Base-by-base conservation (phyloP, 2,329 filamentous ascomycete genomes). In the Spiromastix sp. region DNA sequence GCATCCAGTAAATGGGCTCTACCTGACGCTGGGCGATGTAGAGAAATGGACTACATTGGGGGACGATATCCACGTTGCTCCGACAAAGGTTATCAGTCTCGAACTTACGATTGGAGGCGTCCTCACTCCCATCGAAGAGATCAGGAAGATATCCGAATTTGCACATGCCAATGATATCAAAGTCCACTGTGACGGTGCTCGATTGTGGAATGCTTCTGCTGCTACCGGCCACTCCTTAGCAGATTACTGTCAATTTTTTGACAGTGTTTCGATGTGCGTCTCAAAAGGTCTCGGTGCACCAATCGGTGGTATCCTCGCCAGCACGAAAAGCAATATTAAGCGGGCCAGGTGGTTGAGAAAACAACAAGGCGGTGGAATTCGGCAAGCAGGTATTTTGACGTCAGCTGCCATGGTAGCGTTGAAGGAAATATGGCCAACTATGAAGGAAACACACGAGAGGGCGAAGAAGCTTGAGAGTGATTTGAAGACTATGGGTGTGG, bases 81-180 rank as follows among this genome's bases (percentile, higher is more conserved):
- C 84, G 0, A 89, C 84, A 0, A 71, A 72, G 20, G 73, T 91
- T 31, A 82, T 93, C 44, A 75, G 71, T 41, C 66, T 91, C 17
- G 85, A 91, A 52, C 87, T 89, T 54, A 91, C 84, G 2, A 68
- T 89, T 34, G 72, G 72, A 32, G 85, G 85, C 24, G 75, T 75
- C 40, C 65, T 91, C 24, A 78, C 80, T 65, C 85, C 85, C 0
- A 66, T 89, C 1, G 59, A 61, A 2, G 83, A 89, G 53, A 68
- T 77, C 7, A 66, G 62, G 39, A 66, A 68, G 28, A 89, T 91
- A 48, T 67, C 73, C 0, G 61, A 60, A 0, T 91, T 79, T 61
- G 81, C 77, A 2, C 66, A 63, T 49, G 37, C 67, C 54, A 61
- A 80, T 43, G 64, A 59, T 13, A 74, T 86, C 39, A 66, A 68